phyloP scores from a whole-genome alignment of 176 grass and related monocot genomes.

The Pontederia crassipes region DNA sequence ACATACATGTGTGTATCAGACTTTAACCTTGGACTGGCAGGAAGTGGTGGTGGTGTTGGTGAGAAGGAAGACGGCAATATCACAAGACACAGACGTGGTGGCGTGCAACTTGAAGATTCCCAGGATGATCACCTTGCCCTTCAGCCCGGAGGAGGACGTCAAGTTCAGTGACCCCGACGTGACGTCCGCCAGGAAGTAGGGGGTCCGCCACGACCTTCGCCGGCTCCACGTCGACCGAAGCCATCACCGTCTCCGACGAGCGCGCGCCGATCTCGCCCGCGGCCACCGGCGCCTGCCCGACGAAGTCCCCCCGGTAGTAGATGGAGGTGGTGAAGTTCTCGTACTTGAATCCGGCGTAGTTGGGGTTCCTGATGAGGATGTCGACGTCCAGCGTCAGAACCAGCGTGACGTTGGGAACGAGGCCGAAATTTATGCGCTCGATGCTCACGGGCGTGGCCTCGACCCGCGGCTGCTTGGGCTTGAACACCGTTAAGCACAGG shows the following conservation, averaged over 20 bases:
- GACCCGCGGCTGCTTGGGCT: conserved; percentile 33
- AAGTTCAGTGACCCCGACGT: conserved; percentile 19
- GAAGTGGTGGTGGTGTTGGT: not conserved
- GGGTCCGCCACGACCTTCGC: conserved; percentile 23
- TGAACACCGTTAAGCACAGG: conserved; percentile 49
- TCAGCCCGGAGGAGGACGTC: conserved; percentile 13
- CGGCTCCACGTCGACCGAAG: conserved; percentile 27
- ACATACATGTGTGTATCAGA: too few species aligned
- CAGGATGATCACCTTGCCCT: conserved; percentile 22
- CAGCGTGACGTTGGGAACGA: conserved; percentile 17
- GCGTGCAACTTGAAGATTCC: conserved; percentile 17
- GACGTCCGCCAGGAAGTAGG: conserved; percentile 32
- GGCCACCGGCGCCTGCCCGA: conserved; percentile 34
- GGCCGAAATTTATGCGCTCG: conserved; percentile 20
- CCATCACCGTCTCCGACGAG: conserved; percentile 22
- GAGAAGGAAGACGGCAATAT: conserved; percentile 6
- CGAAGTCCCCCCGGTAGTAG: conserved; percentile 47
- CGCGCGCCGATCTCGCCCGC: conserved; percentile 24
- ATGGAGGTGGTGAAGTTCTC: conserved; percentile 22
- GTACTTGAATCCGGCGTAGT: conserved; percentile 47
- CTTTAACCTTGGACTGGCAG: too few species aligned
- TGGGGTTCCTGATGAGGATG: conserved; percentile 51
- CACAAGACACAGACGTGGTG: conserved; percentile 1
- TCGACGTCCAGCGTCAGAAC: conserved; percentile 25
- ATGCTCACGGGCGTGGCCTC: conserved; percentile 31